phyloP scores from a whole-genome alignment of 2,329 filamentous ascomycete genomes.

The Coniella vitis region DNA sequence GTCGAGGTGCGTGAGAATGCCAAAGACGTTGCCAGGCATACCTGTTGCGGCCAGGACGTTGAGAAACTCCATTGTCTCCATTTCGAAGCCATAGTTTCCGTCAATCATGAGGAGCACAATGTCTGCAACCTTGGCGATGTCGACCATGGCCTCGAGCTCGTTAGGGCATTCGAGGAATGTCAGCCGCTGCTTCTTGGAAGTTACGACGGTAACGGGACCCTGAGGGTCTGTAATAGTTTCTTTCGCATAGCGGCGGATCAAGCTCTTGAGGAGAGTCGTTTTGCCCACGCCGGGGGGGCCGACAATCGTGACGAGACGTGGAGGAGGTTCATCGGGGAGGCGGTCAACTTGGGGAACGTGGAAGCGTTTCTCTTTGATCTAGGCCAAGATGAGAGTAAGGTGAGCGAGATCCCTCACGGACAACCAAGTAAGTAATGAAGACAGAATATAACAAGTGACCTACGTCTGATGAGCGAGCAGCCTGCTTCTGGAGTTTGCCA shows the following conservation, averaged over 20 bases:
- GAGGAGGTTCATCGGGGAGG: constrained; percentile 89
- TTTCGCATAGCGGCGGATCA: constrained; percentile 91
- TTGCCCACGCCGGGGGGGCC: constrained; percentile 94
- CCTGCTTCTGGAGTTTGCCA: constrained; percentile 70
- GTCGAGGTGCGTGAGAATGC: constrained; percentile 92
- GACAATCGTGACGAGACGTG: constrained; percentile 87
- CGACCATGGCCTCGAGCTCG: constrained; percentile 92
- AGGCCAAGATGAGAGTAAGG: too few relatives aligned
- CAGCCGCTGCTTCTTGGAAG: constrained; percentile 87
- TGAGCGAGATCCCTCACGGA: neutral
- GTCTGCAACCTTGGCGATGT: constrained; percentile 93
- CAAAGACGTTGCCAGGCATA: constrained; percentile 98
- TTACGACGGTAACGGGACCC: constrained; percentile 91
- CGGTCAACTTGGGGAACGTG: constrained; percentile 97
- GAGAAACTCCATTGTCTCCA: constrained; percentile 99
- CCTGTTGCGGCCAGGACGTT: constrained; percentile 89
- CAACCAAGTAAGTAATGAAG: constrained; percentile 17
- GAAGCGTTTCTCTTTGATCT: constrained; percentile 81
- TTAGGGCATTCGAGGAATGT: constrained; percentile 98
- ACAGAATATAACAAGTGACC: constrained; percentile 33
- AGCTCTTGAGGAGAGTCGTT: constrained; percentile 89
- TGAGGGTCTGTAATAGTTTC: constrained; percentile 85
- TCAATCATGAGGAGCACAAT: constrained; percentile 98
- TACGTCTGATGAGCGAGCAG: constrained; percentile 61
- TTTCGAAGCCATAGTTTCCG: constrained; percentile 97